Evolutionary conservation across 1,139 yeast genomes (phyloP).

Genomic region (Pneumocystis sp.): DNA sequence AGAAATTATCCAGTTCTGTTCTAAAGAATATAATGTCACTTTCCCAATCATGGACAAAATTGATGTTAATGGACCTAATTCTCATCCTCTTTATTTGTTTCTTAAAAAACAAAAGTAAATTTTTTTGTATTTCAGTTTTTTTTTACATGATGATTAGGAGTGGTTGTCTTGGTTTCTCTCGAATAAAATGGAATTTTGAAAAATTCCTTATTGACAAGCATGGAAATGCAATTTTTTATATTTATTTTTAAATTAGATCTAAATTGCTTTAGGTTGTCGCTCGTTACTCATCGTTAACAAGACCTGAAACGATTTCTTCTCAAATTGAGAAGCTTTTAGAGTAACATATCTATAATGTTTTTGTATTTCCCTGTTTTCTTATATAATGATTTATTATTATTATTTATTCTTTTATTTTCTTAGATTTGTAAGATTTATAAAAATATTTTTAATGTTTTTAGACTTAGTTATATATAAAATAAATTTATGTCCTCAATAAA

Average conservation of each 20-base stretch:
- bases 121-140: slow-evolving; percentile 6
- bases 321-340: slow-evolving; percentile 11
- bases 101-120: slow-evolving; percentile 42
- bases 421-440: no score
- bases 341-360: background rate
- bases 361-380: background rate
- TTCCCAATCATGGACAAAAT: slow-evolving; percentile 81
- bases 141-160: slow-evolving; percentile 7
- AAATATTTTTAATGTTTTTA: no score
- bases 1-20: slow-evolving; percentile 51
- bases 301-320: slow-evolving; percentile 32
- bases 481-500: no score
- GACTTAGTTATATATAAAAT: no score
- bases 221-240: slow-evolving; percentile 40
- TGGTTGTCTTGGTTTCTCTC: background rate
- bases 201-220: slow-evolving; percentile 61
- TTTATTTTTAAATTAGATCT: background rate
- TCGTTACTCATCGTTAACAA: slow-evolving; percentile 54
- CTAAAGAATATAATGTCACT: slow-evolving; percentile 31
- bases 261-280: slow-evolving; percentile 23
- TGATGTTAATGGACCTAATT: slow-evolving; percentile 72
- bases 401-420: no score
- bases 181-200: slow-evolving; percentile 77
- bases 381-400: no score
- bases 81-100: slow-evolving; percentile 67